phyloP scores from a whole-genome alignment of 352 stramenopile species.

The Pythium brassicae region DNA sequence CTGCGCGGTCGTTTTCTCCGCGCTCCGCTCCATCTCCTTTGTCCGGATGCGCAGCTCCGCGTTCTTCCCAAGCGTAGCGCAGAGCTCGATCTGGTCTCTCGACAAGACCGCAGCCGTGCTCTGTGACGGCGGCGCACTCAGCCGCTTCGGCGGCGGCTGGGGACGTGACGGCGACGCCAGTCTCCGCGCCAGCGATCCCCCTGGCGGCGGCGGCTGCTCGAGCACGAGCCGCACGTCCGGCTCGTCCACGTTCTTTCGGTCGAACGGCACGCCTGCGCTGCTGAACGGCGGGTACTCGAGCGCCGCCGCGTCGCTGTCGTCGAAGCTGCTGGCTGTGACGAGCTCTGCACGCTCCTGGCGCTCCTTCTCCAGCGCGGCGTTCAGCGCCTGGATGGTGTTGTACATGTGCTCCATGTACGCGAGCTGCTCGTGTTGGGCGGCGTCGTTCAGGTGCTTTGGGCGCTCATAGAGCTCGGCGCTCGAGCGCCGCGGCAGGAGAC shows the following conservation, averaged over 20 bases:
- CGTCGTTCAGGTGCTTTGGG: background rate
- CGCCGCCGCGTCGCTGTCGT: conserved; percentile 13
- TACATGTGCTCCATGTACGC: conserved; percentile 76
- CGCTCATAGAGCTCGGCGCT: conserved; percentile 10
- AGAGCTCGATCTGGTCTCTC: conserved; percentile 59
- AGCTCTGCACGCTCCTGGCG: conserved; percentile 20
- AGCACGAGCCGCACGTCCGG: background rate
- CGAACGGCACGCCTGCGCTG: conserved; percentile 5
- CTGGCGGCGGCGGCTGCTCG: background rate
- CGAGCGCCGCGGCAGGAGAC: conserved; percentile 5
- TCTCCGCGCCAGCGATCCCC: background rate
- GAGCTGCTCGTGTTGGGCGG: conserved; percentile 37
- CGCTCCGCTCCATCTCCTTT: conserved; percentile 41
- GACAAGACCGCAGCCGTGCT: conserved; percentile 9
- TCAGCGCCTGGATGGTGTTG: conserved; percentile 46
- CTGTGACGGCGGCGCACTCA: background rate
- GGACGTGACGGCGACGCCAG: background rate
- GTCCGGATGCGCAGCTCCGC: conserved; percentile 56
- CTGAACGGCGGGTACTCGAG: conserved; percentile 22
- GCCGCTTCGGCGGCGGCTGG: background rate
- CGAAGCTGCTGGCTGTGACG: conserved; percentile 11
- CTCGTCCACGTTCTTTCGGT: background rate
- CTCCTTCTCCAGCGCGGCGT: conserved; percentile 42
- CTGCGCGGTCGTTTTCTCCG: conserved; percentile 37
- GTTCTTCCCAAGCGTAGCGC: conserved; percentile 54